Base-by-base conservation (phyloP, 1,139 yeast genomes). In the Yamadazyma aaseri region DNA sequence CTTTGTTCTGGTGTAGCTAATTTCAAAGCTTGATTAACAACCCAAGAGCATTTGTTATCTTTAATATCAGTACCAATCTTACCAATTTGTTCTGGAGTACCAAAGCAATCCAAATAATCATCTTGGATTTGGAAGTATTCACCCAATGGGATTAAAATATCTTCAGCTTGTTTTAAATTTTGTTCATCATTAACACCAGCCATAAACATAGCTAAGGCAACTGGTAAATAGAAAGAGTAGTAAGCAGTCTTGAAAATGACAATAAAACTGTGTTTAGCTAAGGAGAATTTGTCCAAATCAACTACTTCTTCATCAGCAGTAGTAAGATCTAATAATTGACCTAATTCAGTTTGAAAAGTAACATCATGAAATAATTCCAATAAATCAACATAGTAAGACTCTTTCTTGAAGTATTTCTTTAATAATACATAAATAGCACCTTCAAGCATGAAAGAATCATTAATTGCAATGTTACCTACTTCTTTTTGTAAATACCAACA, bases 111-210 rank as follows among this genome's bases (percentile, higher is more conserved):
- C 51, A 94, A 78, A 68, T 72, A 94, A 63, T 94, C 99, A 58
- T 94, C 99, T 68, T 94, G 98, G 50, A 94, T 87, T 69, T 94
- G 99, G 83, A 94, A 94, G 62, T 94, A 94, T 65, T 94, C 97
- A 41, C 99, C 99, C 50, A 92, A 76, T 40, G 97, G 97, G 45
- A 94, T 81, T 61, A 94, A 76, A 32, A 94, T 80, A 50, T 86
- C 94, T 45, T 73, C 76, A 13, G 89, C 97, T 68, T 92, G 98
- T 59, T 86, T 76, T 59, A 94, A 74, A 60, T 90, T 96, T 48
- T 68, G 60, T 39, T 75, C 83, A 51, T 75, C 71, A 39, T 71
- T 71, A 49, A 86, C 63, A 34, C 97, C 97, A 39, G 95, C 82
- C 76, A 86, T 84, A 63, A 70, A 83, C 97, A 94, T 89, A 31